Percentiles rank a stretch among this genome's conserved stretches.
These are phyloP conservation scores for Fusarium sp. DNA, from an alignment of 2,329 filamentous ascomycete species.

Conservation along the genomic window DNA sequence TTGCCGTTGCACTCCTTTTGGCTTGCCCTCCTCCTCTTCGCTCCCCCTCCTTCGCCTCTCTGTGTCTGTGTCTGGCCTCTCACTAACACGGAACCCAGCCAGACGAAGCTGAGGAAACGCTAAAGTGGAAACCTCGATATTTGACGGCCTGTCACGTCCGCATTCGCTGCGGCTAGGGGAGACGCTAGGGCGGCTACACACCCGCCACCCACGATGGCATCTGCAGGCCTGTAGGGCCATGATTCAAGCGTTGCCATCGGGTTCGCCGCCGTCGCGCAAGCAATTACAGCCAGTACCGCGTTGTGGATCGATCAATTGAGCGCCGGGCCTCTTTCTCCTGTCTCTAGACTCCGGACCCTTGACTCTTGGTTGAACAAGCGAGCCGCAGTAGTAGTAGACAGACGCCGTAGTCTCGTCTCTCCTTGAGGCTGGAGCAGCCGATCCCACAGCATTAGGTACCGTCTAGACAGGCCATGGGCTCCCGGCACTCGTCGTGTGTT, in stretches of 20 bases:
- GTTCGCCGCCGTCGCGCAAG: conserved; percentile 36
- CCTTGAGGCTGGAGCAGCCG: conserved; percentile 17
- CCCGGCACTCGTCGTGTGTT: conserved; percentile 33
- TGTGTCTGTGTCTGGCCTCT: neutral
- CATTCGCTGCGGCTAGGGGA: conserved; percentile 38
- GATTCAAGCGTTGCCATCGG: conserved; percentile 36
- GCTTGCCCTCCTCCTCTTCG: conserved; percentile 13
- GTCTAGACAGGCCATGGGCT: conserved; percentile 7
- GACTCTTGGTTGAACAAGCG: neutral
- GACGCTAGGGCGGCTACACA: conserved; percentile 46
- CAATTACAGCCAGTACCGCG: conserved; percentile 35
- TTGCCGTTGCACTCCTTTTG: conserved; percentile 27
- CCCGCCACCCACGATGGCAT: conserved; percentile 44
- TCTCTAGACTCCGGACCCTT: neutral
- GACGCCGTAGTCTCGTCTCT: conserved; percentile 7
- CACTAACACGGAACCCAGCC: neutral
- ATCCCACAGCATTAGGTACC: conserved; percentile 3
- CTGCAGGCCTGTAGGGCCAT: conserved; percentile 35
- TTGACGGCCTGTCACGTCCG: conserved; percentile 44
- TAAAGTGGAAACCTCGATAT: conserved; percentile 30
- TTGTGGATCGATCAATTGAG: conserved; percentile 25
- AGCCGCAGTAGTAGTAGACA: neutral
- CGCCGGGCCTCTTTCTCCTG: neutral
- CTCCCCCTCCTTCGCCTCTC: neutral
- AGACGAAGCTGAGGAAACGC: conserved; percentile 31